Conservation (phyloP, 73 alveolate species). For the Paramecium bursaria region DNA sequence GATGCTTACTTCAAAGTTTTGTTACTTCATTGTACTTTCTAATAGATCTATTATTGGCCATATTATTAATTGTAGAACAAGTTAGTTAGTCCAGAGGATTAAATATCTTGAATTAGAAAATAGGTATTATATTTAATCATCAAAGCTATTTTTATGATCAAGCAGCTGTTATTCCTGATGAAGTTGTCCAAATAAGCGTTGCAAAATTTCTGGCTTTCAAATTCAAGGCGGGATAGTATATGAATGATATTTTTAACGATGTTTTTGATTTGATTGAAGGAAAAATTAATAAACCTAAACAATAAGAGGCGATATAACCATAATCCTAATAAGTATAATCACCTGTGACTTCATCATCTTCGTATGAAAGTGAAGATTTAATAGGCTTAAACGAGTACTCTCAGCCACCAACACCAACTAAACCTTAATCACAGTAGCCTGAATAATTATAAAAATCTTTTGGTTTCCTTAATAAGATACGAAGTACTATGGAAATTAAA, state of each 20-base stretch:
- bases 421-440: neutral
- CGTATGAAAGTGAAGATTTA: conserved; percentile 31
- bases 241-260: conserved; percentile 47
- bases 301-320: no score
- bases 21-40: conserved; percentile 16
- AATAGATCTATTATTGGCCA: conserved; percentile 15
- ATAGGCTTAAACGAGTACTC: conserved; percentile 11
- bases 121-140: neutral
- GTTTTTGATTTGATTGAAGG: conserved; percentile 49
- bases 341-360: neutral
- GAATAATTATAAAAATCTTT: neutral
- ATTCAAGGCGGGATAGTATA: conserved; percentile 46
- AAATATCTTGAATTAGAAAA: neutral
- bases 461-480: neutral
- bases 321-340: neutral
- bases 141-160: conserved; percentile 42
- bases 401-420: no score
- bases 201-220: conserved; percentile 57
- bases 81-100: neutral
- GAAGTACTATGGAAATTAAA: no score
- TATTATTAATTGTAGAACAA: conserved; percentile 13
- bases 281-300: neutral
- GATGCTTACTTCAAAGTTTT: conserved; percentile 17
- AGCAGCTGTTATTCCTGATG: conserved; percentile 1
- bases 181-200: conserved; percentile 5